phyloP scores from a whole-genome alignment of 257 asterid genomes.

The Capsicum chinense region DNA sequence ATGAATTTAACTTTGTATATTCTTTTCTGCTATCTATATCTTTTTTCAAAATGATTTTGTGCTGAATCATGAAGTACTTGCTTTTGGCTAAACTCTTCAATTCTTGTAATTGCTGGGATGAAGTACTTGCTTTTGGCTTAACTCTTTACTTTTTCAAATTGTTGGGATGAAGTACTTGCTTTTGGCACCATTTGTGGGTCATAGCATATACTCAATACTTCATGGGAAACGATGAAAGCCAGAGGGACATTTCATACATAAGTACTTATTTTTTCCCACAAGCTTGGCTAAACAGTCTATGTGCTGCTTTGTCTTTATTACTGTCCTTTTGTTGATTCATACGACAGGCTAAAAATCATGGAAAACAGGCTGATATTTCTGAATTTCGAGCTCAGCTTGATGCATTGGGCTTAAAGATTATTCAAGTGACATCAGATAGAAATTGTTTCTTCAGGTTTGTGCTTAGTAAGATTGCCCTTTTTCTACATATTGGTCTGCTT shows the following conservation, averaged over 20 bases:
- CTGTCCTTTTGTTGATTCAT: neutral
- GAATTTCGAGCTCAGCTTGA: constrained; percentile 73
- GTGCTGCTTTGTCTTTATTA: neutral
- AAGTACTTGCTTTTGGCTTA: neutral
- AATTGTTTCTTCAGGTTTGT: constrained; percentile 95
- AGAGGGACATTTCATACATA: constrained; percentile 46
- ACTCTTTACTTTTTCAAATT: neutral
- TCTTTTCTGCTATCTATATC: neutral
- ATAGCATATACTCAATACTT: constrained; percentile 47
- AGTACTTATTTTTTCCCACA: too few species aligned
- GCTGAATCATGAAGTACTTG: neutral
- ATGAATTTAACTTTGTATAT: too few species aligned
- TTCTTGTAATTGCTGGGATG: too few species aligned
- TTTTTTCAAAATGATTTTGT: neutral
- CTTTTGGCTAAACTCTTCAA: too few species aligned
- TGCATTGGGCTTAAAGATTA: constrained; percentile 69
- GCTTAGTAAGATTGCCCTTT: neutral
- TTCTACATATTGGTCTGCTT: constrained; percentile 4
- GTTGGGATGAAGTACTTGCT: constrained; percentile 48
- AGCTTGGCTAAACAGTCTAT: neutral
- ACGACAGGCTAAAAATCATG: constrained; percentile 67
- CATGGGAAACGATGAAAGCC: constrained; percentile 32
- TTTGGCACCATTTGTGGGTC: constrained; percentile 68
- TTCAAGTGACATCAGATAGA: constrained; percentile 88
- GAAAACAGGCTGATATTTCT: constrained; percentile 65